Evolutionary conservation across 371 early-diverging fungal genomes (phyloP).

Genomic region (Mortierella sp.): DNA sequence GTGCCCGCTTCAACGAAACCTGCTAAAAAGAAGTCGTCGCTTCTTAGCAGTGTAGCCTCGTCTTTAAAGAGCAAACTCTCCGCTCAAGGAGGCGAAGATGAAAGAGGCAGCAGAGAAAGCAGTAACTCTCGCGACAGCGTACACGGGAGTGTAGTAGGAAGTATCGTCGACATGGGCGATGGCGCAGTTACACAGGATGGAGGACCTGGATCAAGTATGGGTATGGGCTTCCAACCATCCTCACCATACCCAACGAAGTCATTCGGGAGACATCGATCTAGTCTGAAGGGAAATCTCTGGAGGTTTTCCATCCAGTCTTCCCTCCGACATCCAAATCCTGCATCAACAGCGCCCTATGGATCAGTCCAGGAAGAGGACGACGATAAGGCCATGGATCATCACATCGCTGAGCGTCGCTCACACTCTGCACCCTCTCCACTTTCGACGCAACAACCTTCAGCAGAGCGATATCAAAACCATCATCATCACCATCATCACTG

Average conservation of each 20-base stretch:
- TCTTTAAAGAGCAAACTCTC: conserved; percentile 26
- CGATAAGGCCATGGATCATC: neutral
- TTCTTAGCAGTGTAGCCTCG: conserved; percentile 22
- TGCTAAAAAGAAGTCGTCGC: conserved; percentile 4
- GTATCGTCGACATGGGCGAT: neutral
- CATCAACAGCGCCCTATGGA: conserved; percentile 17
- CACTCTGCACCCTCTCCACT: neutral
- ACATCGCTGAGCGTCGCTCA: neutral
- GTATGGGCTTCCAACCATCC: neutral
- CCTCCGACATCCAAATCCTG: conserved; percentile 15
- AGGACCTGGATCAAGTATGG: conserved; percentile 5
- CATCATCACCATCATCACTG: too few species aligned
- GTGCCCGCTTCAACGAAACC: neutral
- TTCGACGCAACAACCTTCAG: neutral
- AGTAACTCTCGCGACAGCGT: neutral
- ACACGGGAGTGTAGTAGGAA: neutral
- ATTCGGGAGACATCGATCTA: conserved; percentile 17
- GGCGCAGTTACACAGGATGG: neutral
- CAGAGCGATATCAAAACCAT: conserved; percentile 3
- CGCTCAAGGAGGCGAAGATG: neutral
- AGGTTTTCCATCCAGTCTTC: conserved; percentile 26
- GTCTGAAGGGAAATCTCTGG: conserved; percentile 20
- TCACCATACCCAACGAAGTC: conserved; percentile 5
- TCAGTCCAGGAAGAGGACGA: conserved; percentile 13
- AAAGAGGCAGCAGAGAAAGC: conserved; percentile 1